A percentile compares a stretch with the other conserved stretches of the same genome.
These are phyloP conservation scores for Xylaria hypoxylon DNA, from an alignment of 2,329 filamentous ascomycete species.

Conservation along the genomic window DNA sequence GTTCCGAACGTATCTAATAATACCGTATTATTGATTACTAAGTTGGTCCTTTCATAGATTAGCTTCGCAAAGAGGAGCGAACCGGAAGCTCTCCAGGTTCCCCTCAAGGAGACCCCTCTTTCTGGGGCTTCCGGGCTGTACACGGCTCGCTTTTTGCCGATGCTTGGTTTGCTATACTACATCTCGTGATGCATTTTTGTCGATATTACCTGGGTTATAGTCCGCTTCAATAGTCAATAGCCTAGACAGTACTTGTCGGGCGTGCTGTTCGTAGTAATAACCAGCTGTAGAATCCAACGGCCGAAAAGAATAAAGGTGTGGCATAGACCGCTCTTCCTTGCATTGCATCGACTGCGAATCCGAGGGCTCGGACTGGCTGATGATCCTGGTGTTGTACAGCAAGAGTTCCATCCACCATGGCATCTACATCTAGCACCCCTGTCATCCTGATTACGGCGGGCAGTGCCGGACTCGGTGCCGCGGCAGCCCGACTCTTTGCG, in stretches of 20 bases:
- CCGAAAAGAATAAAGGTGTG: not conserved
- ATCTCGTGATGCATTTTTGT: not conserved
- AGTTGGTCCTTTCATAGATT: not conserved
- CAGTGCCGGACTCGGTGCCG: conserved; percentile 76
- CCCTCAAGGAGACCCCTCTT: not conserved
- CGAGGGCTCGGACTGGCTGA: not conserved
- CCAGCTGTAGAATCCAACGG: too few relatives aligned
- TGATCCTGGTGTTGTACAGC: not conserved
- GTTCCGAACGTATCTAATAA: not conserved
- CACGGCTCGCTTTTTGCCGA: conserved; percentile 6
- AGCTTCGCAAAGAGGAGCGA: not conserved
- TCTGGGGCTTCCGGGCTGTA: not conserved
- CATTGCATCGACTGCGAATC: not conserved
- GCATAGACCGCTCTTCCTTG: not conserved
- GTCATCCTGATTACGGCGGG: conserved; percentile 64
- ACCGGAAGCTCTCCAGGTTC: not conserved
- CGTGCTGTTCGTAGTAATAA: not conserved
- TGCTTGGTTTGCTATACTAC: not conserved
- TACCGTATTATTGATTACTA: not conserved
- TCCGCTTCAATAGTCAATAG: not conserved
- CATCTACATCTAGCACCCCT: conserved; percentile 43
- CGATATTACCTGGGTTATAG: not conserved
- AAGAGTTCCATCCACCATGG: conserved; percentile 32
- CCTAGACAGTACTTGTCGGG: not conserved
- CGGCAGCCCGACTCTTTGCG: conserved; percentile 75